Percentiles rank a stretch among this genome's conserved stretches.
These are phyloP conservation scores for Umbilicus rupestris DNA, from an alignment of 164 flowering plant species.

Conservation along the genomic window DNA sequence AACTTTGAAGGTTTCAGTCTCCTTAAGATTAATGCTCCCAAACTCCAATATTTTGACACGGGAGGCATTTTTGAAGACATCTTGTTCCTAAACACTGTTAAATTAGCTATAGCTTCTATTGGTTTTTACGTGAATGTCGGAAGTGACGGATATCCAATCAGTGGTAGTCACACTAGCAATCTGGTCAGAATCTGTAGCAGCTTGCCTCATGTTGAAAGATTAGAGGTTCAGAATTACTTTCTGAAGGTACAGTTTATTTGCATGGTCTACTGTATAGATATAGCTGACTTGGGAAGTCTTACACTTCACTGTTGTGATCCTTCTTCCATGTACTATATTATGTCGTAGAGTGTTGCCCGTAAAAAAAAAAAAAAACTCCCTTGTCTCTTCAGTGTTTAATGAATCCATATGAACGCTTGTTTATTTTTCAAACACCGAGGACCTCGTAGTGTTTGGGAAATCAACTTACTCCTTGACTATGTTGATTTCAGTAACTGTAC, in stretches of 20 bases:
- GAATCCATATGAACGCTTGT: too few species aligned
- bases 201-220: conserved; percentile 38
- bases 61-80: conserved; percentile 39
- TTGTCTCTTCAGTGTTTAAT: too few species aligned
- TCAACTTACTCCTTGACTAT: too few species aligned
- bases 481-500: too few species aligned
- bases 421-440: too few species aligned
- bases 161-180: conserved; percentile 21
- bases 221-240: conserved; percentile 38
- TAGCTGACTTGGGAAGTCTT: too few species aligned
- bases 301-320: too few species aligned
- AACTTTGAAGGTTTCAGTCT: conserved; percentile 32
- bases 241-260: conserved; percentile 49
- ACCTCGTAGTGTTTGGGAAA: too few species aligned
- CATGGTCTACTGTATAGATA: too few species aligned
- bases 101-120: conserved; percentile 31
- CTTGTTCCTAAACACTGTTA: conserved; percentile 23
- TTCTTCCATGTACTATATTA: too few species aligned
- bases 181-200: conserved; percentile 32
- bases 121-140: conserved; percentile 29
- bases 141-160: conserved; percentile 12
- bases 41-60: conserved; percentile 37
- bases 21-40: conserved; percentile 39
- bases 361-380: too few species aligned
- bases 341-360: too few species aligned